Evolutionary conservation across 1,284 basidiomycete genomes (phyloP).

Genomic region (Microstroma glucosiphilum): DNA sequence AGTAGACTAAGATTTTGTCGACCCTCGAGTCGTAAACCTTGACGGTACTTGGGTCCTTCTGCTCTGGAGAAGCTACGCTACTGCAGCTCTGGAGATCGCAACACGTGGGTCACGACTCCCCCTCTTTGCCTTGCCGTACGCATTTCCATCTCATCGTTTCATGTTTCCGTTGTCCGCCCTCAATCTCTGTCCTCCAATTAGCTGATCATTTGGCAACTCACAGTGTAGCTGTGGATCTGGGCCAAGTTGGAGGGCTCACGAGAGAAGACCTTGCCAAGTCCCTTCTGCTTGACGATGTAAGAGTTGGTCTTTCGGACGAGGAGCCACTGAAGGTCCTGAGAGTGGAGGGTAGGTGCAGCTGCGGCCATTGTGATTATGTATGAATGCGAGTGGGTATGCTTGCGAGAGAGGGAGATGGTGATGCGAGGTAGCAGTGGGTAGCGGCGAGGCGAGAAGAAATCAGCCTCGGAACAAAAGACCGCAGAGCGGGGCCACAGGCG

Average conservation of each 20-base stretch:
- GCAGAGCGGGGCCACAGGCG: too few relatives aligned
- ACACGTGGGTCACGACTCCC: too few relatives aligned
- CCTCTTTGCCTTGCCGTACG: background rate
- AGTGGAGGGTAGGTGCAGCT: background rate
- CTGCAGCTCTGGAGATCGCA: too few relatives aligned
- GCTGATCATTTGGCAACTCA: conserved; percentile 8
- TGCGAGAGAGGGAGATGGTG: too few relatives aligned
- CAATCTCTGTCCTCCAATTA: background rate
- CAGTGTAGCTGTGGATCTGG: conserved; percentile 48
- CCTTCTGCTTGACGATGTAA: conserved; percentile 50
- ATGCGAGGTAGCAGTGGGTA: too few relatives aligned
- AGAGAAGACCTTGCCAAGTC: conserved; percentile 46
- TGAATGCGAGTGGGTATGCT: too few relatives aligned
- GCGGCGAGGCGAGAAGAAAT: too few relatives aligned
- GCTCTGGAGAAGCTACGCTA: too few relatives aligned
- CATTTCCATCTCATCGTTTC: background rate
- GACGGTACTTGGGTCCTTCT: too few relatives aligned
- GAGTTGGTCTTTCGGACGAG: conserved; percentile 41
- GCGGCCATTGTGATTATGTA: conserved; percentile 20
- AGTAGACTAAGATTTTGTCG: too few relatives aligned
- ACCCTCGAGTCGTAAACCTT: too few relatives aligned
- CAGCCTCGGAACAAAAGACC: too few relatives aligned
- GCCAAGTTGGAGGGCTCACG: conserved; percentile 46
- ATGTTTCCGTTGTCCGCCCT: background rate
- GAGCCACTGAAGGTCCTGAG: conserved; percentile 50